phyloP scores from a whole-genome alignment of 2,329 filamentous ascomycete genomes.

The Trichophyton schoenleinii region DNA sequence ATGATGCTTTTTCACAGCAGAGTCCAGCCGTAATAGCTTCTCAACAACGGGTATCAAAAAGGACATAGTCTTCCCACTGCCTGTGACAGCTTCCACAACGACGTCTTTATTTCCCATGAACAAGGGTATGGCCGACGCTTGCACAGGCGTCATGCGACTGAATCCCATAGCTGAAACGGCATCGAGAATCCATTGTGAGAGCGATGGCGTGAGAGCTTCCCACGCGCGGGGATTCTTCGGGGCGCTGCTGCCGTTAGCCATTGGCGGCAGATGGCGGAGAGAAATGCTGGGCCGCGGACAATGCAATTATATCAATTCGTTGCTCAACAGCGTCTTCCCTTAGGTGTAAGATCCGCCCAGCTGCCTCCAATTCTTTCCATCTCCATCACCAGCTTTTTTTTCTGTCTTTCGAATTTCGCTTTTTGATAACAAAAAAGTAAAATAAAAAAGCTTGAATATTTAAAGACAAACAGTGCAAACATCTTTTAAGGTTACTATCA shows the following conservation, averaged over 20 bases:
- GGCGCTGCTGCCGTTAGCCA: constrained; percentile 33
- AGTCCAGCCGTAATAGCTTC: constrained; percentile 64
- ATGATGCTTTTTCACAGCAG: constrained; percentile 78
- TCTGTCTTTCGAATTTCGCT: neutral
- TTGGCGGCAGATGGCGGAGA: neutral
- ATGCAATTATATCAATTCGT: neutral
- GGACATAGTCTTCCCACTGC: constrained; percentile 78
- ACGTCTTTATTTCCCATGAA: constrained; percentile 86
- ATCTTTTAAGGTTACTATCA: neutral
- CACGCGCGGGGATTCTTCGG: constrained; percentile 43
- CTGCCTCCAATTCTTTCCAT: neutral
- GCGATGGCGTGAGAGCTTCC: constrained; percentile 55
- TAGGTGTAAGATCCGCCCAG: neutral
- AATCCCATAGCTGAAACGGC: constrained; percentile 78
- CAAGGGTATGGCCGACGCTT: constrained; percentile 77
- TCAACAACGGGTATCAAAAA: constrained; percentile 77
- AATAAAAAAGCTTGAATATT: neutral
- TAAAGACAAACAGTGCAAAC: neutral
- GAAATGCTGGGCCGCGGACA: neutral
- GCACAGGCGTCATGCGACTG: constrained; percentile 80
- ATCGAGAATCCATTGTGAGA: constrained; percentile 75
- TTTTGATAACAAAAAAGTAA: neutral
- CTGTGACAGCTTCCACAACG: constrained; percentile 84
- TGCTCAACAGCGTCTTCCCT: neutral
- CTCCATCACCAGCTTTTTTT: neutral